Evolutionary conservation across 495 filamentous ascomycete species (phyloP).

Genomic region (Podospora australis): DNA sequence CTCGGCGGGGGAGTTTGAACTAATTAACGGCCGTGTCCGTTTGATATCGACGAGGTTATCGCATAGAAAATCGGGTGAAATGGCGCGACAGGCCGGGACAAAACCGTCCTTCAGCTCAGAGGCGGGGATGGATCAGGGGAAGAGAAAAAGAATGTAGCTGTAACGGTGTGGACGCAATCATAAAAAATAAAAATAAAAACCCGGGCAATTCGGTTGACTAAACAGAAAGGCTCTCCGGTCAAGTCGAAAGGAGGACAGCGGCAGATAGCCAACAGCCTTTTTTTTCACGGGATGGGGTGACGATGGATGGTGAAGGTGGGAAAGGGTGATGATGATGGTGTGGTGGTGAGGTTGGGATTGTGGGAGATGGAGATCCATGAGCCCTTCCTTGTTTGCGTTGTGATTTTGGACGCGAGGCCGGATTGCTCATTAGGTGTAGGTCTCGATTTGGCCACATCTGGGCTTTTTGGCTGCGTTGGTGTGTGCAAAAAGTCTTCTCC

Average conservation of each 20-base stretch:
- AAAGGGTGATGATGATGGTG: conserved; percentile 12
- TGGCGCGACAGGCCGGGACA: not conserved
- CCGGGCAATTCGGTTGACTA: not conserved
- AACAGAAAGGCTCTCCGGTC: not conserved
- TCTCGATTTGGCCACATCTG: conserved; percentile 31
- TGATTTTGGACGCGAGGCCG: conserved; percentile 17
- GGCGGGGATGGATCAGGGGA: too few relatives aligned
- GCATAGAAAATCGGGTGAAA: conserved; percentile 11
- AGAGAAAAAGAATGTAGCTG: not conserved
- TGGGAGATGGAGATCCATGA: conserved; percentile 17
- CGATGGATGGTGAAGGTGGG: conserved; percentile 12
- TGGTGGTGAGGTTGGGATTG: not conserved
- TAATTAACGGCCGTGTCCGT: not conserved
- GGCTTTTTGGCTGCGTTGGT: conserved; percentile 26
- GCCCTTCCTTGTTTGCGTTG: conserved; percentile 5
- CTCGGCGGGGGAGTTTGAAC: not conserved
- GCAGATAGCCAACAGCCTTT: too few relatives aligned
- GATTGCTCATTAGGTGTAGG: conserved; percentile 21
- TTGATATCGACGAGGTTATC: conserved; percentile 12
- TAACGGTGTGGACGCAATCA: not conserved
- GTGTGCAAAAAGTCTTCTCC: conserved; percentile 26
- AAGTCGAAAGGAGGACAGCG: conserved; percentile 16
- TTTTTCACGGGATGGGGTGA: conserved; percentile 11
- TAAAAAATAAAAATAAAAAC: not conserved
- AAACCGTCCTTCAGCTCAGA: not conserved